These are phyloP conservation scores for Citrus australasica DNA, from an alignment of 345 rosid genomes.

Conservation along the genomic window DNA sequence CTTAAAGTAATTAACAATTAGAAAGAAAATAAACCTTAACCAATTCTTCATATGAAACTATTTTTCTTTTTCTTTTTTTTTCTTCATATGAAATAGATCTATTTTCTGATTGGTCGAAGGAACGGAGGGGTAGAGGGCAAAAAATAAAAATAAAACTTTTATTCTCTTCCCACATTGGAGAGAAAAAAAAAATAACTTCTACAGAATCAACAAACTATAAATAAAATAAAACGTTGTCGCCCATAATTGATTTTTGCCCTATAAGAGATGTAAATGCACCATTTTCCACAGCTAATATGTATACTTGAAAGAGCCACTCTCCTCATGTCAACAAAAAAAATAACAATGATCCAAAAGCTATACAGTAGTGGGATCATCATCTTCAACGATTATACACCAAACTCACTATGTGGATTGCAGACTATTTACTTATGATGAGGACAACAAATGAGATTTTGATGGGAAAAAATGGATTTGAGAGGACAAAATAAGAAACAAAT, in stretches of 20 bases:
- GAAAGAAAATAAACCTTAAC: too few species aligned
- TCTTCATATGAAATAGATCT: too few species aligned
- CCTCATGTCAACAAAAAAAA: background rate
- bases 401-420: constrained; percentile 4
- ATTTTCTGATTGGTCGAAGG: too few species aligned
- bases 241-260: background rate
- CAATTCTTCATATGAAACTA: too few species aligned
- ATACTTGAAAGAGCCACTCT: background rate
- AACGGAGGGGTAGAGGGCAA: too few species aligned
- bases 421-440: constrained; percentile 7
- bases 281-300: background rate
- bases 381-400: constrained; percentile 17
- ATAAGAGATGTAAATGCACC: background rate
- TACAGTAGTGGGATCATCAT: constrained; percentile 18
- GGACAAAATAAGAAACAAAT: background rate
- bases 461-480: constrained; percentile 9
- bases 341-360: constrained; percentile 12
- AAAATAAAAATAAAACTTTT: too few species aligned
- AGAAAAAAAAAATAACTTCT: background rate
- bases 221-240: background rate
- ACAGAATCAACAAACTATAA: background rate
- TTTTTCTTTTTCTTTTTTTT: too few species aligned
- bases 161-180: too few species aligned
- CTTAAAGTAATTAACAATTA: too few species aligned
- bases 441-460: constrained; percentile 20